A percentile compares a stretch with the other conserved stretches of the same genome.
phyloP scores from a whole-genome alignment of 2,329 filamentous ascomycete species.

The Hypoxylon sp. region DNA sequence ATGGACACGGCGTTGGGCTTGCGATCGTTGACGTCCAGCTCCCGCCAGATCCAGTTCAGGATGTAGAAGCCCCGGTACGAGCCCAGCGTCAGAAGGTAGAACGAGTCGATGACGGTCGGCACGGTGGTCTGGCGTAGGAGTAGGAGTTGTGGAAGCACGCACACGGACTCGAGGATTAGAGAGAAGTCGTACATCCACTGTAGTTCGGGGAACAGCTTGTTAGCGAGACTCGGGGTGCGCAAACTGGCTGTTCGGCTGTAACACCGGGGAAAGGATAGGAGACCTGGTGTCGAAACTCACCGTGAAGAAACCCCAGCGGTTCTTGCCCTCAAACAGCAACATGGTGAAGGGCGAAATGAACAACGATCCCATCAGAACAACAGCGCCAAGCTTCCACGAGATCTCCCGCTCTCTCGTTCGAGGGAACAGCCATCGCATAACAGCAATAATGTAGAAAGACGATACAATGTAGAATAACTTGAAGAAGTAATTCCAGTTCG shows the following conservation, averaged over 20 bases:
- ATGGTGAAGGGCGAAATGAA: conserved; percentile 78
- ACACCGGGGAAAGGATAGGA: not conserved
- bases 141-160: conserved; percentile 89
- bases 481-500: conserved; percentile 79
- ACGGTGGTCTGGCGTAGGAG: conserved; percentile 94
- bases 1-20: conserved; percentile 78
- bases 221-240: conserved; percentile 11
- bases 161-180: conserved; percentile 90
- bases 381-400: conserved; percentile 89
- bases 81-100: conserved; percentile 88
- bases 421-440: conserved; percentile 89
- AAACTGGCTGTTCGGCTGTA: not conserved
- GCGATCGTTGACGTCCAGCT: conserved; percentile 67
- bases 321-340: conserved; percentile 70
- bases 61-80: conserved; percentile 91
- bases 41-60: conserved; percentile 86
- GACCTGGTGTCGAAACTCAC: conserved; percentile 54
- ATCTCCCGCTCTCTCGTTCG: conserved; percentile 90
- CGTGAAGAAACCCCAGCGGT: conserved; percentile 61
- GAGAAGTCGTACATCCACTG: conserved; percentile 90
- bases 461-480: conserved; percentile 90
- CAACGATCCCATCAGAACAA: conserved; percentile 73
- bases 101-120: conserved; percentile 96
- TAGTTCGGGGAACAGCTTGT: conserved; percentile 31
- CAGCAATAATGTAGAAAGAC: conserved; percentile 84